A percentile compares a stretch with the other conserved stretches of the same genome.
These are phyloP conservation scores for Geotrichum carabidarum DNA, from an alignment of 1,139 yeast genomes.

Conservation along the genomic window DNA sequence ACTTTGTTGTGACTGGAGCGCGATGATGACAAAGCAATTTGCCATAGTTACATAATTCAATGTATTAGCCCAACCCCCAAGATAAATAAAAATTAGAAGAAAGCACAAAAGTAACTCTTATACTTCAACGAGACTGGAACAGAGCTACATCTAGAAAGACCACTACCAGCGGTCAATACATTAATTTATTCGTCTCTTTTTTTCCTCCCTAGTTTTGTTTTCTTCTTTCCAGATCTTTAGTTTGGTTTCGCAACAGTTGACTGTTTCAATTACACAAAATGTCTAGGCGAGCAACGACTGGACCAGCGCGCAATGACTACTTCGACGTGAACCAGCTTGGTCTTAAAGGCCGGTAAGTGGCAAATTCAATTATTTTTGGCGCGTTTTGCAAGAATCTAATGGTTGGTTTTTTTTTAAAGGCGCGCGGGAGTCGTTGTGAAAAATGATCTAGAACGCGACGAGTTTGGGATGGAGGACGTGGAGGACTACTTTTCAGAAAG, in stretches of 20 bases:
- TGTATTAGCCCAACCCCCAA: background rate
- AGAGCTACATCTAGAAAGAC: background rate
- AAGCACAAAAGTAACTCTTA: no score
- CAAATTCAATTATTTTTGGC: background rate
- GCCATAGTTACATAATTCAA: no score
- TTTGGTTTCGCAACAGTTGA: no score
- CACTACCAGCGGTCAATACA: background rate
- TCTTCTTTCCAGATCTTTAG: no score
- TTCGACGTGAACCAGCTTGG: slow-evolving; percentile 27
- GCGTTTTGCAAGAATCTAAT: background rate
- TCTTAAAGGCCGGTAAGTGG: slow-evolving; percentile 25
- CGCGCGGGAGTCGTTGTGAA: slow-evolving; percentile 51
- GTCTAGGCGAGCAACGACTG: slow-evolving; percentile 21
- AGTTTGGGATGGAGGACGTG: slow-evolving; percentile 71
- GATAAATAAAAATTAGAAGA: background rate
- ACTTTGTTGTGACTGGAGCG: slow-evolving; percentile 21
- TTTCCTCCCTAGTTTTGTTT: no score
- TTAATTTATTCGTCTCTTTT: background rate
- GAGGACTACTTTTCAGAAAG: slow-evolving; percentile 60
- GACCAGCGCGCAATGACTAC: slow-evolving; percentile 16
- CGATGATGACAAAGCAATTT: no score
- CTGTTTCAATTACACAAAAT: slow-evolving; percentile 10
- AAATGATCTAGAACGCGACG: slow-evolving; percentile 52
- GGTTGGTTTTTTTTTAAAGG: slow-evolving; percentile 18
- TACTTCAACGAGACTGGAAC: no score